Base-by-base conservation (phyloP, 371 early-diverging fungal genomes). In the Rhizopus microsporus region DNA sequence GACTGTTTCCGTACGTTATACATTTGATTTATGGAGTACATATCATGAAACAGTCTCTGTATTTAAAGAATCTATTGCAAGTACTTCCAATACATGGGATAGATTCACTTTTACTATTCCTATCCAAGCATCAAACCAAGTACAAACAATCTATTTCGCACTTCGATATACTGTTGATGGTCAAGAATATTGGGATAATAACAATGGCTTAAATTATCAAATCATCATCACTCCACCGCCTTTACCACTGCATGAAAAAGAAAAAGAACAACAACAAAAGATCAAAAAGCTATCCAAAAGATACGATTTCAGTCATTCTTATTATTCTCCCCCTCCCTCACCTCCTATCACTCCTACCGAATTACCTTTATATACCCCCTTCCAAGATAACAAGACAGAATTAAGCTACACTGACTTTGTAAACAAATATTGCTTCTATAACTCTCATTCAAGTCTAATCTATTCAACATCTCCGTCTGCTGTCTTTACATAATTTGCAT, bases 121-220 rank as follows among this genome's bases (percentile, higher is more conserved):
- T 5, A 34, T 68, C 5, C 38, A 67, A 10, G 45, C 63, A 78
- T 87, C 40, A 68, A 81, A 29, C 51, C 72, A 44, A 82, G 29
- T 47, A 39, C 63, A 67, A 55, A 49, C 56, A 7, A 16, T 72
- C 7, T 74, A 66, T 43, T 30, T 74, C 13, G 72, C 70, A 5
- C 37, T 77, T 0, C 54, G 57, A 30, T 77, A 91, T 58, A 68
- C 71, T 13, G 89, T 90, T 30, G 69, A 73, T 51, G 83, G 81
- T 37, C 71, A 74, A 33, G 87, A 87, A 59, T 80, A 74, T 61
- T 93, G 94, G 94, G 94, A 93, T 72, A 92, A 89, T 71, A 91
- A 92, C 72, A 68, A 67, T 37, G 89, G 89, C 9, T 61, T 65
- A 47, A 90, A 92, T 69, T 90, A 90, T 71, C 79, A 83, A 55